A percentile compares a stretch with the other conserved stretches of the same genome.
Evolutionary conservation across 495 filamentous ascomycete species (phyloP).

Genomic region (Physcia stellaris): DNA sequence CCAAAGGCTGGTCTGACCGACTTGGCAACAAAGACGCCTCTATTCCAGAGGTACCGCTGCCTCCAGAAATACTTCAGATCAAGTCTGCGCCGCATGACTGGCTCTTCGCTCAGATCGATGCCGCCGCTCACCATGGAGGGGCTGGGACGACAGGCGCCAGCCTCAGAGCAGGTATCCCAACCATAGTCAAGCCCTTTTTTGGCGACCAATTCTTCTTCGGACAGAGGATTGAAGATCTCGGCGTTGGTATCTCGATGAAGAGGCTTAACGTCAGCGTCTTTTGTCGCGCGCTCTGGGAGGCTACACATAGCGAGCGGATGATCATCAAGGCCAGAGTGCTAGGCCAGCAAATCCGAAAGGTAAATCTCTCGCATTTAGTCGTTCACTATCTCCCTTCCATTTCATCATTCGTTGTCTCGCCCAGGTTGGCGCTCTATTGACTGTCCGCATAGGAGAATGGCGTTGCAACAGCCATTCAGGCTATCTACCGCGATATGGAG

Average conservation of each 20-base stretch:
- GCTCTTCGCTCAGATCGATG: slow-evolving; percentile 90
- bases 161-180: slow-evolving; percentile 80
- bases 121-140: slow-evolving; percentile 87
- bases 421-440: slow-evolving; percentile 1
- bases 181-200: slow-evolving; percentile 93
- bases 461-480: slow-evolving; percentile 76
- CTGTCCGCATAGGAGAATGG: slow-evolving; percentile 61
- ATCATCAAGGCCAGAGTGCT: slow-evolving; percentile 69
- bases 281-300: slow-evolving; percentile 80
- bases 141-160: slow-evolving; percentile 93
- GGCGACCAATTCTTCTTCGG: slow-evolving; percentile 98
- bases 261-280: slow-evolving; percentile 77
- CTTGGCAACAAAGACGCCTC: slow-evolving; percentile 44
- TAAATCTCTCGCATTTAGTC: slow-evolving; percentile 27
- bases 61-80: slow-evolving; percentile 73
- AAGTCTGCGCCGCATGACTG: slow-evolving; percentile 90
- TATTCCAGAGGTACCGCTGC: slow-evolving; percentile 57
- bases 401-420: slow-evolving; percentile 2
- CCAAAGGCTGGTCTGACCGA: slow-evolving; percentile 98
- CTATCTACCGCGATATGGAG: slow-evolving; percentile 89
- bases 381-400: slow-evolving; percentile 1
- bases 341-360: slow-evolving; percentile 75
- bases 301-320: slow-evolving; percentile 77
- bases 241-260: slow-evolving; percentile 80
- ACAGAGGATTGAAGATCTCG: slow-evolving; percentile 73